phyloP scores from a whole-genome alignment of 2,329 filamentous ascomycete species.

The Monosporascus sp. region DNA sequence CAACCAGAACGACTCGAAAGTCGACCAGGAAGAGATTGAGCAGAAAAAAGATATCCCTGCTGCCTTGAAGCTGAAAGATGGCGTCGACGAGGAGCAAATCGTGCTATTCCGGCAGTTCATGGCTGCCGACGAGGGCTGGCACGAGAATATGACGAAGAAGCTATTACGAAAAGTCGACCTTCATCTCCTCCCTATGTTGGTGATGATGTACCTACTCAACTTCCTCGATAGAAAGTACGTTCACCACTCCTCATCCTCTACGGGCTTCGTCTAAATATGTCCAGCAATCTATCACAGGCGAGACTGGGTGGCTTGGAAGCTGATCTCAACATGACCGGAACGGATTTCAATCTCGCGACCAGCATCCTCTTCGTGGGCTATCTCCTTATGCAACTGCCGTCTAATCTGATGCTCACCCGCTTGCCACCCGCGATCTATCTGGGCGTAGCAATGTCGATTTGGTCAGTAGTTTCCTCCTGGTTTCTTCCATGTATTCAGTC shows the following conservation, averaged over 20 bases:
- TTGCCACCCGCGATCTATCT: slow-evolving; percentile 50
- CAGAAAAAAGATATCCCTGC: slow-evolving; percentile 7
- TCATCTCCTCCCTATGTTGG: slow-evolving; percentile 45
- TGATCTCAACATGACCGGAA: slow-evolving; percentile 48
- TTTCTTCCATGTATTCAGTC: background rate
- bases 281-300: slow-evolving; percentile 47
- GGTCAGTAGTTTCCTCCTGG: background rate
- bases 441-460: slow-evolving; percentile 36
- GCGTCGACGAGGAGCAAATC: slow-evolving; percentile 18
- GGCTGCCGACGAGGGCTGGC: slow-evolving; percentile 21
- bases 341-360: slow-evolving; percentile 51
- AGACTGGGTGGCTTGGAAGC: slow-evolving; percentile 46
- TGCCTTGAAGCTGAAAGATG: slow-evolving; percentile 1
- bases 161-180: slow-evolving; percentile 46
- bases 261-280: background rate
- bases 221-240: slow-evolving; percentile 42
- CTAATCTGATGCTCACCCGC: slow-evolving; percentile 51
- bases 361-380: slow-evolving; percentile 55
- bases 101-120: slow-evolving; percentile 20
- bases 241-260: background rate
- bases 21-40: slow-evolving; percentile 6
- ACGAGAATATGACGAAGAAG: slow-evolving; percentile 21
- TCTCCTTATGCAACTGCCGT: slow-evolving; percentile 56
- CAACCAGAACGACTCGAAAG: background rate
- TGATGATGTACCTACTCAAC: slow-evolving; percentile 52